phyloP scores from a whole-genome alignment of 345 rosid species.

The Euphorbia lathyris region DNA sequence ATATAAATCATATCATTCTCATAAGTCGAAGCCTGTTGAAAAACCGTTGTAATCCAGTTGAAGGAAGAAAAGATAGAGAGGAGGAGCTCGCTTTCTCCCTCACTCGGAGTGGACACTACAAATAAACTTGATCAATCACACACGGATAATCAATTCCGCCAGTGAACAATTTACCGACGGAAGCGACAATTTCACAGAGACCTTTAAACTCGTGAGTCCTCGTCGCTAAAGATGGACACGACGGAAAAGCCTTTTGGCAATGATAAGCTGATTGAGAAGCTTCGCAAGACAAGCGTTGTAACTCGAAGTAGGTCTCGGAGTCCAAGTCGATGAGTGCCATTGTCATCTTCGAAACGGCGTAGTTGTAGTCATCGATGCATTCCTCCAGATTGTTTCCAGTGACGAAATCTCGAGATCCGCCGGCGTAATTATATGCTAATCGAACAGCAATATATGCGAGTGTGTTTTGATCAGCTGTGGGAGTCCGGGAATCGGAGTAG shows the following conservation, averaged over 20 bases:
- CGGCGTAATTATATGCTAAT: constrained; percentile 34
- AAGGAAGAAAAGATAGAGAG: no score
- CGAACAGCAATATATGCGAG: constrained; percentile 41
- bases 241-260: constrained; percentile 21
- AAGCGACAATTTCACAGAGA: constrained; percentile 26
- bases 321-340: constrained; percentile 36
- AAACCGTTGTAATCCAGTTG: no score
- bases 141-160: no score
- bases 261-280: constrained; percentile 21
- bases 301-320: constrained; percentile 35
- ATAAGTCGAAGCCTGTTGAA: no score
- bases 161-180: constrained; percentile 26
- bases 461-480: constrained; percentile 31
- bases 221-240: no score
- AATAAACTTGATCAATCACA: no score
- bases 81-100: no score
- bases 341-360: constrained; percentile 21
- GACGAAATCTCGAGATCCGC: constrained; percentile 26
- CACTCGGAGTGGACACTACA: no score
- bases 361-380: constrained; percentile 22
- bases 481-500: constrained; percentile 39
- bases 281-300: constrained; percentile 19
- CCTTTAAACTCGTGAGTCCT: constrained; percentile 28
- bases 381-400: constrained; percentile 14
- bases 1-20: no score